These are phyloP conservation scores for Auricularia auricula-judae DNA, from an alignment of 768 basidiomycete genomes.

Conservation along the genomic window DNA sequence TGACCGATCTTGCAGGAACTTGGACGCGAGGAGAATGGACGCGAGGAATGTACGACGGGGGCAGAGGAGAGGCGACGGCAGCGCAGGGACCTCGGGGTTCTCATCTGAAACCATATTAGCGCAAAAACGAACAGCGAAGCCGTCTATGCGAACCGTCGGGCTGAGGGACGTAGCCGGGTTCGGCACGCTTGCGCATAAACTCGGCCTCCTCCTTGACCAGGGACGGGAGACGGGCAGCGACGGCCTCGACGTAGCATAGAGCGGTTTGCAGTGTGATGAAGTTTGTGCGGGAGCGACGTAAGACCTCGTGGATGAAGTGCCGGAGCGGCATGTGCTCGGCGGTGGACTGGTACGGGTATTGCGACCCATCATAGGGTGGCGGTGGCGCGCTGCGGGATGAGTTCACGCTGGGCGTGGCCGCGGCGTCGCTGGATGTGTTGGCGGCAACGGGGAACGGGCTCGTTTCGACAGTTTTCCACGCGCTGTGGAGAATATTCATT, in stretches of 20 bases:
- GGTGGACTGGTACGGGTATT: background rate
- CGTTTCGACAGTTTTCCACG: background rate
- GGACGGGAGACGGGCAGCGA: constrained; percentile 60
- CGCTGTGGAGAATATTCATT: background rate
- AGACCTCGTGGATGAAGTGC: constrained; percentile 79
- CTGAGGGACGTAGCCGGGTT: constrained; percentile 32
- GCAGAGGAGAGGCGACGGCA: constrained; percentile 78
- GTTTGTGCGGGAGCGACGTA: constrained; percentile 77
- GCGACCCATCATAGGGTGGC: background rate
- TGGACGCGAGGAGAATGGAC: constrained; percentile 78
- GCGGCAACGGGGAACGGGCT: background rate
- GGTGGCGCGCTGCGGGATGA: background rate
- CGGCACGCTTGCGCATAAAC: constrained; percentile 32
- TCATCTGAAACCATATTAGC: background rate
- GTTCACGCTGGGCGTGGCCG: background rate
- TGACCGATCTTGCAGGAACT: constrained; percentile 87
- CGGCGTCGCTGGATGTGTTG: background rate
- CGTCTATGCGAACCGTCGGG: constrained; percentile 20
- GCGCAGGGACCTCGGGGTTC: constrained; percentile 21
- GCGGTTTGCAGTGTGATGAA: constrained; percentile 79
- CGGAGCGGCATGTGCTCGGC: constrained; percentile 35
- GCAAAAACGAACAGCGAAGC: constrained; percentile 3
- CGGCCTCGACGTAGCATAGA: constrained; percentile 75
- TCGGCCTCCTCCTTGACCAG: constrained; percentile 41
- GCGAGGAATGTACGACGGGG: constrained; percentile 85